Evolutionary conservation across 73 alveolate genomes (phyloP), one percentile per base, ranked within the genome.

Genomic region (Tetrahymena malaccensis): DNA sequence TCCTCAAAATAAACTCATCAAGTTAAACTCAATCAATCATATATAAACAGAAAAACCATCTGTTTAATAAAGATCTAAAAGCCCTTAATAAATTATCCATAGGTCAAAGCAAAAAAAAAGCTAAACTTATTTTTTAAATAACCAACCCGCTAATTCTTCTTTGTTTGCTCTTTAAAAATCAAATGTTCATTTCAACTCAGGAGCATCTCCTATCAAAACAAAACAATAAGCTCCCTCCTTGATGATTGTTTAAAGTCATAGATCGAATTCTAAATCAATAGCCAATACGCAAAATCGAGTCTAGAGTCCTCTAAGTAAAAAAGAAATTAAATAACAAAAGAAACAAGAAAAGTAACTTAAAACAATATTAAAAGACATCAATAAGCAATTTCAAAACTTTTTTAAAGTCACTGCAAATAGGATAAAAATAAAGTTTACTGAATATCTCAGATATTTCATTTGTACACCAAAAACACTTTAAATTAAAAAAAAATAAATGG

Each of bases 401-500:
- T 70, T 70, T 70, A 70, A 70, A 70, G 89, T 70, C 6, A 70
- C 89, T 12, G 89, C 89, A 70, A 70, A 70, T 70, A 70, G 89
- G 25, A 70, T 70, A 70, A 70, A 70, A 70, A 70, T 70, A 22
- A 70, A 17, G 4, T 70, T 70, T n/a, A 19, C 17, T 27, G 89
- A 70, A 22, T 70, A 70, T 31, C 17, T 70, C 21, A 70, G 89
- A n/a, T 70, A 70, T 22, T 70, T 70, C 17, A 70, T 70, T 11
- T 70, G 89, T 25, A 25, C 89, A 1, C 89, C 89, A 27, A n/a
- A 31, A 31, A 27, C 89, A 27, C 89, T 70, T 7, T 8, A 31
- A 70, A 70, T 70, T 70, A 70, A 33, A 94, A 93, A 94, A 93
- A 58, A 70, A 94, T 58, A 8, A 93, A 83, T 40, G 93, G 93